These are phyloP conservation scores for Thalassiosira profunda DNA, from an alignment of 108 stramenopile genomes.

Conservation along the genomic window DNA sequence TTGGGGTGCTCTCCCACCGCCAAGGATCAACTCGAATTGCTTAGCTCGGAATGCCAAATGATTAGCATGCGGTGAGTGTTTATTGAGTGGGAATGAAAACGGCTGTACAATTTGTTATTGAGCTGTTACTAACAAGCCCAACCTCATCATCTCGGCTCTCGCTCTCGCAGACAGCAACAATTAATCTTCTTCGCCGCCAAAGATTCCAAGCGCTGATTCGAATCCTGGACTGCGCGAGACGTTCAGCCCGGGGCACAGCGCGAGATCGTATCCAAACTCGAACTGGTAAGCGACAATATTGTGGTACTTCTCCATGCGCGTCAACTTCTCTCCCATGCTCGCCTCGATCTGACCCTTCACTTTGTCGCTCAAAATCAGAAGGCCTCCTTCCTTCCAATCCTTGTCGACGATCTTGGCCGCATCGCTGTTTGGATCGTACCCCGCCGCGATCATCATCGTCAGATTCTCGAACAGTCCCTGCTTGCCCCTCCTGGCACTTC, in stretches of 20 bases:
- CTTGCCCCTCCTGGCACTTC: background rate
- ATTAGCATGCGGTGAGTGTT: too few species aligned
- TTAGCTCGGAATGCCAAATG: too few species aligned
- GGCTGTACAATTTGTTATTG: too few species aligned
- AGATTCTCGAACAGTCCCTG: conserved; percentile 1
- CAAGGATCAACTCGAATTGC: too few species aligned
- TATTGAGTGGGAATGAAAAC: too few species aligned
- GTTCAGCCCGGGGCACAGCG: background rate
- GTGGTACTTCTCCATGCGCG: background rate
- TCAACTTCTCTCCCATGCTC: background rate
- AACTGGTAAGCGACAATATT: background rate
- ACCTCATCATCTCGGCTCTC: too few species aligned
- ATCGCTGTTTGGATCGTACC: background rate
- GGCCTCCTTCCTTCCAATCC: background rate
- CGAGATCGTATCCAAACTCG: conserved; percentile 4
- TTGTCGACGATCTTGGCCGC: background rate
- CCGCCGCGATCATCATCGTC: background rate
- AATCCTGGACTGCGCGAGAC: background rate
- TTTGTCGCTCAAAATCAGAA: background rate
- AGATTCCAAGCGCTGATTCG: too few species aligned
- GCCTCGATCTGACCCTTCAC: background rate
- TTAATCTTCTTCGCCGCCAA: too few species aligned
- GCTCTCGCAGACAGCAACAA: too few species aligned
- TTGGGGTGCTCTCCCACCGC: too few species aligned
- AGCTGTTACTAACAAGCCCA: too few species aligned